Base-by-base conservation (phyloP, 2,329 filamentous ascomycete genomes). In the Colletotrichum sidae region DNA sequence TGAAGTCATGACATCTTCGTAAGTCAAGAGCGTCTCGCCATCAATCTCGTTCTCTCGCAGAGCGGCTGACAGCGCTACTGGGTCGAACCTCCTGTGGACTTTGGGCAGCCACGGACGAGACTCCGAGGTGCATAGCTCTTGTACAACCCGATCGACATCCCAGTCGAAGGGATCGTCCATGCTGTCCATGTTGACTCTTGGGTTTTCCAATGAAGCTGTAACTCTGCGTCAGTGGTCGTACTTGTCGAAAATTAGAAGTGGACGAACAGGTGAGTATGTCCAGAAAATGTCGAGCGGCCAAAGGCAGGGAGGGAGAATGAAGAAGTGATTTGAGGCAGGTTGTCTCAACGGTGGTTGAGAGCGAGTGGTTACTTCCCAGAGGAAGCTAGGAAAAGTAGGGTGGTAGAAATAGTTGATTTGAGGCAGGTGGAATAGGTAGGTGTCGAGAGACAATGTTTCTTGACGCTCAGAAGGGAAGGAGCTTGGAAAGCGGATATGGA, bases 151-250 rank as follows among this genome's bases (percentile, higher is more conserved):
- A 42, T 91, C 87, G 38, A 89, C 82, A 41, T 85, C 84, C 93
- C 93, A 97, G 58, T 84, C 72, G 75, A 89, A 91, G n/a, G 93
- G 93, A 77, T 97, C 92, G 60, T 78, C 74, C 76, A 76, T 55
- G 65, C 67, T 34, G 68, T 67, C 72, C 77, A 74, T 78, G 68
- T 46, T 25, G 39, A 38, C 34, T 38, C 15, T 56, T 25, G 65
- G n/a, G 37, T 38, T 47, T 50, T 65, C 45, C 17, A 25, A 44
- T 8, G n/a, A 17, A 2, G 35, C n/a, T 46, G 52, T 66, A 25
- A 9, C 49, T 35, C 8, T 34, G 11, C 2, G 53, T 66, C 25
- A 57, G 58, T 13, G 39, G 10, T 38, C 25, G 25, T 25, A 25
- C 4, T 25, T 5, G 25, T 25, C 25, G 2, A 12, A 17, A 11